Base-by-base conservation (phyloP, 192 early-diverging fungal species). In the Mortierella hygrophila region DNA sequence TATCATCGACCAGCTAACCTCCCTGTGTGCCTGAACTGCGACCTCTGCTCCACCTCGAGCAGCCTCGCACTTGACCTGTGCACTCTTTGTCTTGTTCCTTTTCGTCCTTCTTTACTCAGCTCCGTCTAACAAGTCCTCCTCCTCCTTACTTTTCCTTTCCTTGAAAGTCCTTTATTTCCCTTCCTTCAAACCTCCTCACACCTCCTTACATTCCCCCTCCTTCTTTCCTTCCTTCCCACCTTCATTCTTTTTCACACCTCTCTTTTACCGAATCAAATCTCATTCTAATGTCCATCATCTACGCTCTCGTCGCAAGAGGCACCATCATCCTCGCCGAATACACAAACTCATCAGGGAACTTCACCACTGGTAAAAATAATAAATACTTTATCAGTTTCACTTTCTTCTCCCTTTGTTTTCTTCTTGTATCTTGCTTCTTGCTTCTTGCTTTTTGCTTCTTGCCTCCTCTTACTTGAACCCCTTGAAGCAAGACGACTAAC, bases 321-420 rank as follows among this genome's bases (percentile, higher is more conserved):
- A 88, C 94, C 63, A 84, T 93, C 49, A 93, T 97, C 74, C 91
- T 98, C 26, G 93, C 96, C 35, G 97, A 98, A 82, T 92, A 96
- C 87, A 94, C 97, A 40, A 92, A 91, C 72, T 94, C 93, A 1
- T 91, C 94, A 2, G 96, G 96, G 54, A 97, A 97, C 91, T 97
- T 98, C 75, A 91, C 93, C 68, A 92, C 92, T 55, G 91, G 93
- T 93, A 77, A 15, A 46, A 18, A 38, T 15, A 40, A 18, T 5
- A 21, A 65, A 65, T 44, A 76, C 75, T 74, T 32, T 49, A 49
- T 32, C 57, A 42, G 26, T 23, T 32, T 60, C 44, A 37, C 76
- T 18, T 54, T 70, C 44, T 70, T 70, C 40, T 9, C 0, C 10
- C 35, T 23, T 47, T 15, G 26, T 13, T n/a, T n/a, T n/a, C n/a